Evolutionary conservation across 1,139 yeast species (phyloP), one percentile per base, ranked within the genome.

Genomic region (Eremothecium coryli): DNA sequence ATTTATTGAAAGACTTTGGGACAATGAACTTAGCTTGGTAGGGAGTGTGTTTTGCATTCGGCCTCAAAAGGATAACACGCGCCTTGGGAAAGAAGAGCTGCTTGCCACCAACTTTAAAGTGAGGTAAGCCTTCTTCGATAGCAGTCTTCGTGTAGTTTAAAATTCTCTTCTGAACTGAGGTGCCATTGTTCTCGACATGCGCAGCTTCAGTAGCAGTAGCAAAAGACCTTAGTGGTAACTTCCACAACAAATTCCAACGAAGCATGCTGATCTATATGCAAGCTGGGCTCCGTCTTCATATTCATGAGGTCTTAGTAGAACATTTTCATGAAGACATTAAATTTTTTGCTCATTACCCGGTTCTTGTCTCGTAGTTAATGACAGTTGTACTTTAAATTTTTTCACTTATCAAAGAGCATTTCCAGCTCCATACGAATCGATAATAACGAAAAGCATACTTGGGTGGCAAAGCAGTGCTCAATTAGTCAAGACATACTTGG

Each of bases 21-120:
- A 88, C 96, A 46, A 82, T 73, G 56, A 88, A 88, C 60, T 85
- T 86, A 33, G 96, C 96, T 60, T 86, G 96, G 61, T 79, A 85
- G 34, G 97, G 97, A 1, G 95, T 82, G 60, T 84, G 94, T 55
- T 84, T 84, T 15, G 97, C 95, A 52, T 82, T 82, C 31, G 95
- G 94, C 54, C 94, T 71, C 44, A 88, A 64, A 28, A 88, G 66
- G 35, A 82, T 73, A 26, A 88, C 66, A 44, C 93, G 68, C 2
- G 93, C 95, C 45, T 76, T 76, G 23, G 97, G 96, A 59, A 88
- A 80, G 56, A 73, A 85, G 11, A 81, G 65, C 44, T 78, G 65
- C 46, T 70, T 73, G 4, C 71, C 76, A 50, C 97, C 97, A 5
- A 81, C 73, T 35, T 65, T 67, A 68, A 85, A 88, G 62, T 86